Evolutionary conservation across 2,329 filamentous ascomycete genomes (phyloP).

Genomic region (Zalaria obscura): DNA sequence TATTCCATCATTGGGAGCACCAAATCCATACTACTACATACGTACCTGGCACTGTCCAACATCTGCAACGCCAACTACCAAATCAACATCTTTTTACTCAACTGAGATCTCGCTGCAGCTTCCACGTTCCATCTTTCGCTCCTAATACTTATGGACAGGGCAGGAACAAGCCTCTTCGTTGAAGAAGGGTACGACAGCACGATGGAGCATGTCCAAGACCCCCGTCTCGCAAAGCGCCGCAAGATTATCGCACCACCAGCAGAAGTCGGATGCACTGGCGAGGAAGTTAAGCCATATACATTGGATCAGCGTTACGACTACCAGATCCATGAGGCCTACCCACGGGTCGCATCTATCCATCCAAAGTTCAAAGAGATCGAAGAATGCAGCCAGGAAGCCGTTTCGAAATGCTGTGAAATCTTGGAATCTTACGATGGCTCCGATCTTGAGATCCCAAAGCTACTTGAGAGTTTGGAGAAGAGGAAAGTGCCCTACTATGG

Average conservation of each 20-base stretch:
- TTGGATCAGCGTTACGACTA: background rate
- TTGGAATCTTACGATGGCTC: background rate
- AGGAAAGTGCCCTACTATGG: background rate
- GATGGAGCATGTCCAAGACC: background rate
- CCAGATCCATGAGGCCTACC: background rate
- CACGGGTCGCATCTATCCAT: background rate
- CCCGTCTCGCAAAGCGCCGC: background rate
- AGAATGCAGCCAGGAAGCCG: background rate
- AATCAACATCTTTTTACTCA: too few relatives aligned
- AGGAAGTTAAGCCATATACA: background rate
- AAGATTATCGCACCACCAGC: background rate
- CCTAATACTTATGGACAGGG: too few relatives aligned
- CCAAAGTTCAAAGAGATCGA: background rate
- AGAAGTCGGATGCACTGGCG: background rate
- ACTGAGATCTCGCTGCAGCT: too few relatives aligned
- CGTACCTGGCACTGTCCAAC: too few relatives aligned
- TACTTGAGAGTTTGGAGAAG: background rate
- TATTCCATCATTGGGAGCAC: too few relatives aligned
- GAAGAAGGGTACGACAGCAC: background rate
- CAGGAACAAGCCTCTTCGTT: background rate
- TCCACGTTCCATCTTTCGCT: too few relatives aligned
- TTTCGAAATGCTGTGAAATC: background rate
- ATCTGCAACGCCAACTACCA: too few relatives aligned
- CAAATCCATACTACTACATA: too few relatives aligned
- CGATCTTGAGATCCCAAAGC: background rate